phyloP scores from a whole-genome alignment of 2,329 filamentous ascomycete genomes.

The Diaporthe velutina region DNA sequence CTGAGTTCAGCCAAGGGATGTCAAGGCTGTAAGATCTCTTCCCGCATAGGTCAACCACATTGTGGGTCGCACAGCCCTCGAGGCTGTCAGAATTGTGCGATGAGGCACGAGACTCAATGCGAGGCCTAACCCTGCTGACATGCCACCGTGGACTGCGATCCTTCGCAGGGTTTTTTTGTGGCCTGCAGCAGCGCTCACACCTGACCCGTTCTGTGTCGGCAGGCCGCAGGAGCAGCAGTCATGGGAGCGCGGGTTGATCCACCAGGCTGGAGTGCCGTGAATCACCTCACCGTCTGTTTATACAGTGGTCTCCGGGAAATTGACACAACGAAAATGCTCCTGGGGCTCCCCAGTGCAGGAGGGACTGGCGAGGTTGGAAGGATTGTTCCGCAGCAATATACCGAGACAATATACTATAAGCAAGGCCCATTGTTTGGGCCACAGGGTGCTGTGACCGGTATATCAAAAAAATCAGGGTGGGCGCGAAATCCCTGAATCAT shows the following conservation, averaged over 20 bases:
- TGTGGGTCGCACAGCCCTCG: too few species aligned
- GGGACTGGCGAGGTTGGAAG: neutral
- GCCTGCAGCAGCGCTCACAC: neutral
- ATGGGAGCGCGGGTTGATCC: neutral
- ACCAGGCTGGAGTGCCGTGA: neutral
- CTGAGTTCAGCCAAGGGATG: too few species aligned
- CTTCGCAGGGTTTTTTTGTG: slow-evolving; percentile 1
- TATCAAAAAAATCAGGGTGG: neutral
- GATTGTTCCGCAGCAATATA: slow-evolving; percentile 12
- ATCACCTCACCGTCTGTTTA: neutral
- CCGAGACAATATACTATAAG: neutral
- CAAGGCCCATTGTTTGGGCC: neutral
- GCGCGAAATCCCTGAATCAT: slow-evolving; percentile 12
- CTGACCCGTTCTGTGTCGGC: neutral
- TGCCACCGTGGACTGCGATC: neutral
- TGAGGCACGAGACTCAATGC: too few species aligned
- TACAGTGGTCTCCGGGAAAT: neutral
- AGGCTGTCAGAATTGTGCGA: too few species aligned
- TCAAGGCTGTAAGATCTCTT: too few species aligned
- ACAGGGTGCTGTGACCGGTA: too few species aligned
- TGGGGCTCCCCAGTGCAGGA: neutral
- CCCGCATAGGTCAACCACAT: too few species aligned
- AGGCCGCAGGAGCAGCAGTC: neutral
- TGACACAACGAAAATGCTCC: neutral
- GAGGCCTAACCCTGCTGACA: slow-evolving; percentile 26